These are phyloP conservation scores for Somion occarium DNA, from an alignment of 1,284 basidiomycete species.

Conservation along the genomic window DNA sequence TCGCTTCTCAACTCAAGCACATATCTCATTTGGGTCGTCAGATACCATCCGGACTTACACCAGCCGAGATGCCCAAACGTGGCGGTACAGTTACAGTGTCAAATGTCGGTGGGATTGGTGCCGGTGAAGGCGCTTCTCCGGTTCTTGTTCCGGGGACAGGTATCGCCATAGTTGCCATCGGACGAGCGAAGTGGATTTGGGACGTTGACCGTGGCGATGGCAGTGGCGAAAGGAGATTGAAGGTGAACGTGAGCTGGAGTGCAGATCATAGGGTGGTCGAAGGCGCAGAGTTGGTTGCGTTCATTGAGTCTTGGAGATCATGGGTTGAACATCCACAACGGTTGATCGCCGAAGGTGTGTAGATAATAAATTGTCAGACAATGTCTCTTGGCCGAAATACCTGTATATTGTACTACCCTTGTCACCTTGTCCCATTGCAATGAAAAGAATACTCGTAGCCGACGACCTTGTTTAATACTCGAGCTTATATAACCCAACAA, in stretches of 20 bases:
- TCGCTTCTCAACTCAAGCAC: conserved; percentile 61
- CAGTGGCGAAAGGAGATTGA: conserved; percentile 59
- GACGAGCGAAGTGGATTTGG: conserved; percentile 80
- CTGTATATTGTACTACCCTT: neutral
- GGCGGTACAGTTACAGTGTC: conserved; percentile 85
- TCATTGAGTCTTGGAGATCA: conserved; percentile 85
- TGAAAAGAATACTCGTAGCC: neutral
- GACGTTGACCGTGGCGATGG: conserved; percentile 49
- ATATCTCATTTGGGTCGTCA: conserved; percentile 64
- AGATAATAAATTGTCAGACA: conserved; percentile 20
- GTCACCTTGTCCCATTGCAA: neutral
- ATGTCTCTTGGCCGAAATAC: neutral
- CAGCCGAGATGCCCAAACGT: conserved; percentile 59
- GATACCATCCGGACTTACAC: conserved; percentile 57
- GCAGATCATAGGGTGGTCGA: conserved; percentile 92
- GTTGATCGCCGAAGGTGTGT: conserved; percentile 62
- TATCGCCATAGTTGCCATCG: conserved; percentile 87
- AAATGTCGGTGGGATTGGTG: conserved; percentile 81
- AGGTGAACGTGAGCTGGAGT: conserved; percentile 79
- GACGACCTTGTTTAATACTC: neutral
- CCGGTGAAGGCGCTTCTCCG: conserved; percentile 68
- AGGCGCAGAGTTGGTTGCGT: conserved; percentile 88
- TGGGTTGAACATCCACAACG: conserved; percentile 81
- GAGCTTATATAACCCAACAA: neutral
- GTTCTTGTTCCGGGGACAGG: conserved; percentile 87